Evolutionary conservation across 2,329 filamentous ascomycete genomes (phyloP).

Genomic region (Pseudocercospora eumusae): DNA sequence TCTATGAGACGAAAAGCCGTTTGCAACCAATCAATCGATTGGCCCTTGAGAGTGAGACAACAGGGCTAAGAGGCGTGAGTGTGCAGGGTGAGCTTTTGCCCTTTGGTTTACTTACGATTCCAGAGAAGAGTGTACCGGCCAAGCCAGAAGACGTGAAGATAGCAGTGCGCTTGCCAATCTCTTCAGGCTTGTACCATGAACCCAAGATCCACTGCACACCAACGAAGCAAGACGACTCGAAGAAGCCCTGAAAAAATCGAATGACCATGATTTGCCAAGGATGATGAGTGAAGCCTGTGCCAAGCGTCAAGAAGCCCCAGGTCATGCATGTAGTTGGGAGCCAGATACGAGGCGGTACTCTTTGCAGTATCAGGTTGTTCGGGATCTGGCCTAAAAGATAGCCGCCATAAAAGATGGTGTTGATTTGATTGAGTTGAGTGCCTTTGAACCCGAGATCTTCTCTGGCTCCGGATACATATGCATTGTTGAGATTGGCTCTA

Average conservation of each 20-base stretch:
- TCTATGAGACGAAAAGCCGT: too few species aligned
- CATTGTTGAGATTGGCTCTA: conserved; percentile 55
- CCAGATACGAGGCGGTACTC: conserved; percentile 63
- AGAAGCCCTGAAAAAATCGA: conserved; percentile 49
- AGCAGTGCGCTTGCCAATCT: conserved; percentile 60
- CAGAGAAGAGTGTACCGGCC: conserved; percentile 63
- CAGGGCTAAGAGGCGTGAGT: too few species aligned
- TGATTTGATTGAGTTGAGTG: conserved; percentile 51
- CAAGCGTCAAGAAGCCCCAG: conserved; percentile 61
- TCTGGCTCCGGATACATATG: conserved; percentile 58
- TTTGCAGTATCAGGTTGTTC: conserved; percentile 63
- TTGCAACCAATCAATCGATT: too few species aligned
- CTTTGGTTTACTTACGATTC: conserved; percentile 44
- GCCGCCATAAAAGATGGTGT: conserved; percentile 39
- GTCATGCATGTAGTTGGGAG: conserved; percentile 48
- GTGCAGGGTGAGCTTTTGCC: too few species aligned
- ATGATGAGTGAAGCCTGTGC: conserved; percentile 54
- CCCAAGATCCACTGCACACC: conserved; percentile 35
- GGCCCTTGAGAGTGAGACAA: too few species aligned
- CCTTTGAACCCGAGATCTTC: conserved; percentile 54
- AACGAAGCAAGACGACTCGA: conserved; percentile 35
- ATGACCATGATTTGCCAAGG: conserved; percentile 62
- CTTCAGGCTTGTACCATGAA: conserved; percentile 32
- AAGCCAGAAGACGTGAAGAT: conserved; percentile 63
- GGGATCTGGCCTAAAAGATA: conserved; percentile 61